These are phyloP conservation scores for Camellia oleifera DNA, from an alignment of 179 eudicot species.

Conservation along the genomic window DNA sequence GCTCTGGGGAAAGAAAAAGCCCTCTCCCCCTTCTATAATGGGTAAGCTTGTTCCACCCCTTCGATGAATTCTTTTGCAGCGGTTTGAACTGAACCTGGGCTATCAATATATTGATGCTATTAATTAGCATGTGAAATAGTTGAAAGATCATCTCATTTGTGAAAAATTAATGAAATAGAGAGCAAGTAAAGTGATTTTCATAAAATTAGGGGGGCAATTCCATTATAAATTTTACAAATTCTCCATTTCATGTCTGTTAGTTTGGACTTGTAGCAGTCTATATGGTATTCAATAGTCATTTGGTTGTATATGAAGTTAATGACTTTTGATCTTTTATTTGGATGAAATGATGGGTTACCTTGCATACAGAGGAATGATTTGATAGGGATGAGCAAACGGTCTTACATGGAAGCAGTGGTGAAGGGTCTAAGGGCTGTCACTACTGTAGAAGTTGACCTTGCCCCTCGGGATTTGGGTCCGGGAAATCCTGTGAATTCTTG, in stretches of 20 bases:
- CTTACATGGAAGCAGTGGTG: slow-evolving; percentile 84
- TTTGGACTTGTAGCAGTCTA: background rate
- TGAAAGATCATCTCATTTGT: too few species aligned
- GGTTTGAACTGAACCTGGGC: too few species aligned
- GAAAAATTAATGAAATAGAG: too few species aligned
- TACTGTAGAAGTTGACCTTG: slow-evolving; percentile 60
- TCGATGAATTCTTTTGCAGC: too few species aligned
- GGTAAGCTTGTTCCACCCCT: too few species aligned
- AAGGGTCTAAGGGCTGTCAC: slow-evolving; percentile 73
- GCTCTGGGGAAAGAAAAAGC: too few species aligned
- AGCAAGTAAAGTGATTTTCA: too few species aligned
- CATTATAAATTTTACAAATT: too few species aligned
- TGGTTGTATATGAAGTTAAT: background rate
- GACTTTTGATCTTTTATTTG: background rate
- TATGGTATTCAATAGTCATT: background rate
- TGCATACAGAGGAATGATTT: slow-evolving; percentile 60
- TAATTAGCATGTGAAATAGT: too few species aligned
- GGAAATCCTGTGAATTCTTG: slow-evolving; percentile 21
- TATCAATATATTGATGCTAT: too few species aligned
- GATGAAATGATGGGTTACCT: slow-evolving; percentile 6
- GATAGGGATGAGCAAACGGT: slow-evolving; percentile 81
- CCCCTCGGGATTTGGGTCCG: slow-evolving; percentile 20
- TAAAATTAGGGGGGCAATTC: too few species aligned
- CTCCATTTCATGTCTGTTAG: background rate
- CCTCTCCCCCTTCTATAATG: too few species aligned